Conservation (phyloP, 2,329 filamentous ascomycete species). For the Colletotrichum graminicola region DNA sequence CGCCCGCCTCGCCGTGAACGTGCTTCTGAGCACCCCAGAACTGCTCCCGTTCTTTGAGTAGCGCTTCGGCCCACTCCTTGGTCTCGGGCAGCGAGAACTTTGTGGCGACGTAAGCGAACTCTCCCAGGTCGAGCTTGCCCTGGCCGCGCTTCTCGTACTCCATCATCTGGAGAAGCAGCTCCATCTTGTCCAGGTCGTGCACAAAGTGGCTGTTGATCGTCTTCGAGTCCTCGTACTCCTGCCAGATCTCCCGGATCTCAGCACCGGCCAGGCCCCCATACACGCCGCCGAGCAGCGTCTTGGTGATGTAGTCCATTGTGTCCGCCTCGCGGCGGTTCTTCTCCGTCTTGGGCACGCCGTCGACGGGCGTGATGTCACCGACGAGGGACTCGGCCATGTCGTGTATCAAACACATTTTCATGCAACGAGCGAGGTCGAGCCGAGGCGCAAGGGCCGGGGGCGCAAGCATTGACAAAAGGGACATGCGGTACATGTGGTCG, state of each 20-base stretch:
- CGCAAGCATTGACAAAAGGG: conserved; percentile 92
- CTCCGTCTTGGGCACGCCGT: conserved; percentile 85
- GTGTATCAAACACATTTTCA: conserved; percentile 95
- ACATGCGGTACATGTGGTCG: conserved; percentile 99
- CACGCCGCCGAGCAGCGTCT: conserved; percentile 78
- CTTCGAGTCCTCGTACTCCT: conserved; percentile 91
- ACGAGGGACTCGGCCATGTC: conserved; percentile 98
- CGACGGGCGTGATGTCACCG: conserved; percentile 95
- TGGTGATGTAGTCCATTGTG: conserved; percentile 92
- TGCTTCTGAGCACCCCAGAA: conserved; percentile 74
- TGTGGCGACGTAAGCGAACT: conserved; percentile 85
- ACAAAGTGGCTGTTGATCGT: conserved; percentile 91
- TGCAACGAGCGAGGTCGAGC: conserved; percentile 85
- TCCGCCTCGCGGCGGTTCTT: conserved; percentile 88
- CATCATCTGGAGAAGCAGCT: conserved; percentile 93
- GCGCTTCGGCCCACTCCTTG: conserved; percentile 80
- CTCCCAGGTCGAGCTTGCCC: conserved; percentile 79
- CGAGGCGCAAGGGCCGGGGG: conserved; percentile 78
- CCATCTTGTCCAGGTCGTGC: conserved; percentile 97
- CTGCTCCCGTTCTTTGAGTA: conserved; percentile 79
- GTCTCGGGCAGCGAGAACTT: conserved; percentile 83
- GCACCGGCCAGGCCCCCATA: conserved; percentile 76
- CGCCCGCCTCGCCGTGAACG: conserved; percentile 60
- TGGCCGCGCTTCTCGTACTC: conserved; percentile 87
- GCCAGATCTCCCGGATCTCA: conserved; percentile 85